Evolutionary conservation across 495 filamentous ascomycete genomes (phyloP).

Genomic region (Xylaria curta): DNA sequence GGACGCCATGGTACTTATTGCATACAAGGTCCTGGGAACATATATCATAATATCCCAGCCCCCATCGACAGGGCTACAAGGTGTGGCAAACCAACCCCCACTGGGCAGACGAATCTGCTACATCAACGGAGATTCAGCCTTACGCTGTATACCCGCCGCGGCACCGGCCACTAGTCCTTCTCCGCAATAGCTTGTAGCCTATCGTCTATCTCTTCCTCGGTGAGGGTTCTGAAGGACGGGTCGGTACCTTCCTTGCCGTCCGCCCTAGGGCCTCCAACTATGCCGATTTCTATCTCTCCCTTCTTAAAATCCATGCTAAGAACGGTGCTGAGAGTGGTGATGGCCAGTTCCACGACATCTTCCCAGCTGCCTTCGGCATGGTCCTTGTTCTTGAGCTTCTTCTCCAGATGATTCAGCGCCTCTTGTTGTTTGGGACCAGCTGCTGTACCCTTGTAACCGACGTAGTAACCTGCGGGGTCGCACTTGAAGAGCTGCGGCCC

Average conservation of each 20-base stretch:
- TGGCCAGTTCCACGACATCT: conserved; percentile 95
- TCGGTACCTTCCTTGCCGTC: conserved; percentile 83
- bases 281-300: conserved; percentile 95
- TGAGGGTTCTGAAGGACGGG: conserved; percentile 82
- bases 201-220: conserved; percentile 98
- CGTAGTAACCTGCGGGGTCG: conserved; percentile 96
- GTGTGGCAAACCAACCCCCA: conserved; percentile 23
- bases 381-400: conserved; percentile 99
- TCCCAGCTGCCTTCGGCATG: conserved; percentile 91
- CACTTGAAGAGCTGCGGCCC: conserved; percentile 99
- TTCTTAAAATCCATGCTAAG: conserved; percentile 99
- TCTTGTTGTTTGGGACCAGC: conserved; percentile 98
- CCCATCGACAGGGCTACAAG: conserved; percentile 3
- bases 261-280: conserved; percentile 81
- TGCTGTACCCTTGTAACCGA: conserved; percentile 96
- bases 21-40: background rate
- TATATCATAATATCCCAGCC: background rate
- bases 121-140: conserved; percentile 33
- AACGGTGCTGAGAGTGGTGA: conserved; percentile 91
- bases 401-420: conserved; percentile 95
- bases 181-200: conserved; percentile 95
- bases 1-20: conserved; percentile 20
- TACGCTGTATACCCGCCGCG: conserved; percentile 24
- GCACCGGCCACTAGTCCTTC: conserved; percentile 75
- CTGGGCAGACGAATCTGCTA: conserved; percentile 30